A percentile compares a stretch with the other conserved stretches of the same genome.
Evolutionary conservation across 2,329 filamentous ascomycete species (phyloP).

Genomic region (Colletotrichum magnum): DNA sequence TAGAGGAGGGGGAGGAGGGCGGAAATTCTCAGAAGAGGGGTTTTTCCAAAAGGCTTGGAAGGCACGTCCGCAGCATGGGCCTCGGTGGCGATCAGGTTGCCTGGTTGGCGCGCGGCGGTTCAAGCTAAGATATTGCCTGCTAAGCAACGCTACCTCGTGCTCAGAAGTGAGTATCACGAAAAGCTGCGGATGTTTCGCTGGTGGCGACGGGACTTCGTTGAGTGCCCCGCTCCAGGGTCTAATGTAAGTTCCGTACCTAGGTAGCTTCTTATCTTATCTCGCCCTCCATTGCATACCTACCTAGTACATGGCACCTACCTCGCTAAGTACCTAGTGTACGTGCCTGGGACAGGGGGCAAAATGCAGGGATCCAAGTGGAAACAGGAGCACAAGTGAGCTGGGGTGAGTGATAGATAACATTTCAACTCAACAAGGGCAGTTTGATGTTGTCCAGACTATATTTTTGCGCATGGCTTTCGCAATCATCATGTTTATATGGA

Average conservation of each 20-base stretch:
- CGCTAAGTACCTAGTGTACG: too few relatives aligned
- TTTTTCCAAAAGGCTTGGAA: background rate
- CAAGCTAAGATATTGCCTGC: background rate
- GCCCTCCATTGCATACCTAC: background rate
- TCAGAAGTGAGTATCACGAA: slow-evolving; percentile 13
- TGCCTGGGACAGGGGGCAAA: too few relatives aligned
- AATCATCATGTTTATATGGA: too few relatives aligned
- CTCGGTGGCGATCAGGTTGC: slow-evolving; percentile 14
- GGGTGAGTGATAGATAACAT: too few relatives aligned
- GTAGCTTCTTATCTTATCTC: slow-evolving; percentile 41
- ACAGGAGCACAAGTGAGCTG: too few relatives aligned
- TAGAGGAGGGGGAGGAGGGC: background rate
- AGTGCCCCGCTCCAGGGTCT: slow-evolving; percentile 31
- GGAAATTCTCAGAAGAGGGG: background rate
- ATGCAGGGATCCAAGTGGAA: too few relatives aligned
- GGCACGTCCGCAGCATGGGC: background rate
- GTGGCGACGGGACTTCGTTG: slow-evolving; percentile 29
- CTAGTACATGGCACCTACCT: background rate
- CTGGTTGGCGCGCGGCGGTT: slow-evolving; percentile 6
- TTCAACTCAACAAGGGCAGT: too few relatives aligned
- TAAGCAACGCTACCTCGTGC: background rate
- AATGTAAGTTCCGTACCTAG: too few relatives aligned
- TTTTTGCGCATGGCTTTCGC: too few relatives aligned
- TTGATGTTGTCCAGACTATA: too few relatives aligned
- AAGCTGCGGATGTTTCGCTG: slow-evolving; percentile 24